Evolutionary conservation across 345 rosid species (phyloP), one percentile per base, ranked within the genome.

Genomic region (Euphorbia pulcherrima): DNA sequence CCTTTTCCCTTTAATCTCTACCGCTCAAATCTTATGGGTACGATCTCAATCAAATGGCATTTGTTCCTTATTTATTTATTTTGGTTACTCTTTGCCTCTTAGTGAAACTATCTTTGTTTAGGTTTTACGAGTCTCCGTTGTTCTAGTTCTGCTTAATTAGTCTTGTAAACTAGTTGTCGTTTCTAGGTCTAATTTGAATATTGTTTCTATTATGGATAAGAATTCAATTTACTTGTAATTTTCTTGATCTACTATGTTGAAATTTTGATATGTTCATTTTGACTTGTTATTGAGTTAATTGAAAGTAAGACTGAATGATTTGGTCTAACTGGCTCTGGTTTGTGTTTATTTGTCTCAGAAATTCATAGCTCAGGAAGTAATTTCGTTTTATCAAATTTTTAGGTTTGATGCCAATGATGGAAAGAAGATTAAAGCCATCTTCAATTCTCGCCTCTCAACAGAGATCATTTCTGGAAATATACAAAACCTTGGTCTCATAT

Each of bases 381-480:
- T 21, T 20, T 4, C 30, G 9, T 40, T 23, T 21, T 1, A 8
- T 23, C 18, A 62, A 37, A 72, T 0, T 72, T 60, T 33, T 70
- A 93, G 98, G 66, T 90, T 93, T 74, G 85, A 65, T 67, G 98
- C 96, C 1, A 89, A 75, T 28, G 97, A 93, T 65, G 98, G 98
- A 6, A 93, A 79, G 75, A 90, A 78, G 23, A 54, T 90, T 5
- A 87, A 82, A 70, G 92, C 90, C 0, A 85, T 88, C 37, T 80
- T 92, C 28, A 87, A 85, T 17, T 77, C 96, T 2, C 82, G 83
- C 13, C 23, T 81, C 33, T 82, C 91, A 1, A 67, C 90, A 30
- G 96, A 92, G 33, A 77, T 92, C 7, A 73, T 81, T 4, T 82
- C 92, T 0, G 91, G 94, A 27, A 86, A 78, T 14, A 86, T 90